Percentiles rank a stretch among this genome's conserved stretches.
Evolutionary conservation across 306 rosid genomes (phyloP).

Genomic region (Quercus parvula): DNA sequence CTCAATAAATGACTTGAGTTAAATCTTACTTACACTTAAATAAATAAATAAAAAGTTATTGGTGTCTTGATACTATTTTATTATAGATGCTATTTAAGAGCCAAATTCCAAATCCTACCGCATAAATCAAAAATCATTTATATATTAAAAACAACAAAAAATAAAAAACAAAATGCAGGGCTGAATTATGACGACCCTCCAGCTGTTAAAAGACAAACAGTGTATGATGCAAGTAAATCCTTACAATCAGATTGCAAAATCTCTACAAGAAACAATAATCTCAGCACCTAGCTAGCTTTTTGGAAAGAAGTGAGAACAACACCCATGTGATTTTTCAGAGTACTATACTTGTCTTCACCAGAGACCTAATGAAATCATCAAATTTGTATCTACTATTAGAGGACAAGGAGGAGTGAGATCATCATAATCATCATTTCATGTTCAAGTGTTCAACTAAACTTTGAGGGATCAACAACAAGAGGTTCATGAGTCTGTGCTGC

Average conservation of each 20-base stretch:
- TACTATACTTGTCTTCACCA: neutral
- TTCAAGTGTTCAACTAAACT: slow-evolving; percentile 11
- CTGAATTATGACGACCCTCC: neutral
- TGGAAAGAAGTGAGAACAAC: neutral
- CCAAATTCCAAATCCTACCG: too few species aligned
- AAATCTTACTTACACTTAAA: too few species aligned
- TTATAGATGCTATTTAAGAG: too few species aligned
- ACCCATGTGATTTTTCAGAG: neutral
- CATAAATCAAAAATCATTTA: too few species aligned
- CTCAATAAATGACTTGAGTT: too few species aligned
- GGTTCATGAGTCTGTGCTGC: slow-evolving; percentile 53
- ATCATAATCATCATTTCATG: neutral
- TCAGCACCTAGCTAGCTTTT: neutral
- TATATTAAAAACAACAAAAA: too few species aligned
- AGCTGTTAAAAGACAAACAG: neutral
- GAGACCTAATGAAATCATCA: slow-evolving; percentile 9
- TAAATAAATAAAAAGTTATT: too few species aligned
- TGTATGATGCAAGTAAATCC: neutral
- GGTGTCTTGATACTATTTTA: too few species aligned
- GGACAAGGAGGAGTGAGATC: slow-evolving; percentile 14
- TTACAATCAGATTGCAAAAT: neutral
- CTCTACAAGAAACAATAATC: neutral
- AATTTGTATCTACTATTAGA: slow-evolving; percentile 33
- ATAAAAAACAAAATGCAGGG: too few species aligned
- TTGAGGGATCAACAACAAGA: slow-evolving; percentile 26